A percentile compares a stretch with the other conserved stretches of the same genome.
These are phyloP conservation scores for Metarhizium rileyi DNA, from an alignment of 2,329 filamentous ascomycete species.

Conservation along the genomic window DNA sequence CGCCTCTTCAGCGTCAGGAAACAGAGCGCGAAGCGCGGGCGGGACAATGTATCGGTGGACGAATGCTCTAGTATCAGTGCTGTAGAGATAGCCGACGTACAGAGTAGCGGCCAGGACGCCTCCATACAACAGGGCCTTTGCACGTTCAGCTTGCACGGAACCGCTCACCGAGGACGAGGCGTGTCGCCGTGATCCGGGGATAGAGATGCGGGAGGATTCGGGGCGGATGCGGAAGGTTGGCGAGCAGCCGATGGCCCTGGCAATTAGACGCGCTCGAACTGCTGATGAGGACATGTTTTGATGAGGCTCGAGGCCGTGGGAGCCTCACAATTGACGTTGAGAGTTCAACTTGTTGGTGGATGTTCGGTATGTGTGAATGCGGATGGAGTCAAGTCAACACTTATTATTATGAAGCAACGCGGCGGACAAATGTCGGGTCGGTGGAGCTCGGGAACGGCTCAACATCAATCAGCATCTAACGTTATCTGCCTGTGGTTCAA, in stretches of 20 bases:
- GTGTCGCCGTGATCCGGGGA: conserved; percentile 17
- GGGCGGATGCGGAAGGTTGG: conserved; percentile 3
- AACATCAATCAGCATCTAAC: too few species aligned
- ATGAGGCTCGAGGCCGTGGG: conserved; percentile 5
- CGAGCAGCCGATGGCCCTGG: conserved; percentile 6
- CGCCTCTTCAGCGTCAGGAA: conserved; percentile 80
- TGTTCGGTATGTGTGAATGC: too few species aligned
- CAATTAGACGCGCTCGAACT: conserved; percentile 8
- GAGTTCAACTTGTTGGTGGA: not conserved
- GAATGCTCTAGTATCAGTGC: conserved; percentile 65
- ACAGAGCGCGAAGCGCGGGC: conserved; percentile 53
- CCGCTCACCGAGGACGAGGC: conserved; percentile 22
- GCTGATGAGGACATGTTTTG: conserved; percentile 9
- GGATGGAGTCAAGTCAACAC: too few species aligned
- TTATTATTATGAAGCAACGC: too few species aligned
- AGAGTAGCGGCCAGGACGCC: conserved; percentile 31
- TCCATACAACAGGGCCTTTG: conserved; percentile 30
- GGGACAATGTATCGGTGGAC: conserved; percentile 60
- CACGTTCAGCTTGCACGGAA: conserved; percentile 18
- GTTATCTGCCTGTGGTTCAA: too few species aligned
- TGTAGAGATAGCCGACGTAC: conserved; percentile 52
- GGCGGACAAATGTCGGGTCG: too few species aligned
- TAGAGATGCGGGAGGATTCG: not conserved
- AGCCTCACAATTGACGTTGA: conserved; percentile 10
- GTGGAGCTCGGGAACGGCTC: too few species aligned